These are phyloP conservation scores for Ustulina deusta DNA, from an alignment of 2,329 filamentous ascomycete genomes.

Conservation along the genomic window DNA sequence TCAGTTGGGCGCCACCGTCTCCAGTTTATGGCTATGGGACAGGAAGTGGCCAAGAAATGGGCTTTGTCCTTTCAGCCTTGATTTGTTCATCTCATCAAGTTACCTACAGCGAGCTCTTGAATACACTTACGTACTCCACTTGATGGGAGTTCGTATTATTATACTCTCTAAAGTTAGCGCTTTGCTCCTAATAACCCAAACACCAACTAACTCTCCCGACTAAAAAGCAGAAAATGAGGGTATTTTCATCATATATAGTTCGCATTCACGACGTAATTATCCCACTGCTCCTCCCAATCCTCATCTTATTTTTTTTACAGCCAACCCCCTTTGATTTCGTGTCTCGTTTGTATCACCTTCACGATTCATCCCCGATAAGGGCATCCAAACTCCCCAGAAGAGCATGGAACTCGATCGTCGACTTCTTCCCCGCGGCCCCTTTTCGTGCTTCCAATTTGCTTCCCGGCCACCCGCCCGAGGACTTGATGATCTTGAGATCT, in stretches of 20 bases:
- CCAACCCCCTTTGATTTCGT: not conserved
- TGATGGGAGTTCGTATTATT: slow-evolving; percentile 4
- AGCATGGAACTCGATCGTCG: slow-evolving; percentile 50
- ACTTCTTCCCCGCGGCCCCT: slow-evolving; percentile 53
- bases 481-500: slow-evolving; percentile 56
- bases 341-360: not conserved
- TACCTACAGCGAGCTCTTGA: not conserved
- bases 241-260: slow-evolving; percentile 7
- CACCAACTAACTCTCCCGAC: not conserved
- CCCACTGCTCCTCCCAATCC: not conserved
- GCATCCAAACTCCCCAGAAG: slow-evolving; percentile 50
- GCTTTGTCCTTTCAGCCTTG: not conserved
- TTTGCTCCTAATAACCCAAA: not conserved
- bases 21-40: not conserved
- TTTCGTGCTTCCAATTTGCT: slow-evolving; percentile 52
- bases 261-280: not conserved
- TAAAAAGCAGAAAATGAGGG: slow-evolving; percentile 4
- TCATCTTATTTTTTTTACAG: not conserved
- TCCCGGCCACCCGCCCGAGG: slow-evolving; percentile 50
- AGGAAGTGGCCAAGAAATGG: not conserved
- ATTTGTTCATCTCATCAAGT: not conserved
- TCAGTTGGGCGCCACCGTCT: not conserved
- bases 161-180: not conserved
- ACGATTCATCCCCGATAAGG: slow-evolving; percentile 43
- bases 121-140: not conserved